Evolutionary conservation across 495 filamentous ascomycete species (phyloP), one percentile per base, ranked within the genome.

Genomic region (Penicillium maclennaniae): DNA sequence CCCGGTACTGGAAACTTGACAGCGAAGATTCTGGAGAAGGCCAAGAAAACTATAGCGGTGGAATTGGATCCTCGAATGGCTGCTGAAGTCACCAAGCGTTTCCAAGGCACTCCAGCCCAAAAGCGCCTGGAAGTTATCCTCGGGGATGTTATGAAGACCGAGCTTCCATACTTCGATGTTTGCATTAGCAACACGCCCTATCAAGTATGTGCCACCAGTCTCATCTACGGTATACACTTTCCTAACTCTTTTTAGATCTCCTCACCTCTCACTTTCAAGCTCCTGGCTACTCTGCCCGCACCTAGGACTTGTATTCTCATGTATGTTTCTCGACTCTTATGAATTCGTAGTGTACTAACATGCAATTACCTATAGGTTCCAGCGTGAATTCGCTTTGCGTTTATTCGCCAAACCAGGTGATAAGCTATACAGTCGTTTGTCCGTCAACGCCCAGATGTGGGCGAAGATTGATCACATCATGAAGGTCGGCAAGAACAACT

Each of bases 51-150:
- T 31, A 87, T 95, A 17, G 92, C 91, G 4, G 89, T 96, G 28
- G 92, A 97, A 75, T 81, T 95, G 72, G 92, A 97, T 69, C 92
- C 92, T 41, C 80, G 92, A 62, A 97, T 97, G 93, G 92, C 92
- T 6, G 92, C 92, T 25, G 93, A 97, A 69, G 82, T 96, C 56
- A 96, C 92, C 41, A 97, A 97, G 66, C 87, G 91, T 53, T 90
- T 97, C 25, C 89, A 95, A 67, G 89, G 87, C 16, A 92, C 83
- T 38, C 88, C 91, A 4, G 78, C 85, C 52, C 84, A 86, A 59
- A 92, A 89, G 63, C 79, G 85, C 56, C 71, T 97, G 38, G 89
- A 95, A 45, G 83, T 97, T 23, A 75, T 95, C 37, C 76, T 97
- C 2, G 93, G 92, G 12, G 92, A 97, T 68, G 91, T 96, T 47